A percentile compares a stretch with the other conserved stretches of the same genome.
These are phyloP conservation scores for Saksenaea vasiformis DNA, from an alignment of 371 early-diverging fungal species.

Conservation along the genomic window DNA sequence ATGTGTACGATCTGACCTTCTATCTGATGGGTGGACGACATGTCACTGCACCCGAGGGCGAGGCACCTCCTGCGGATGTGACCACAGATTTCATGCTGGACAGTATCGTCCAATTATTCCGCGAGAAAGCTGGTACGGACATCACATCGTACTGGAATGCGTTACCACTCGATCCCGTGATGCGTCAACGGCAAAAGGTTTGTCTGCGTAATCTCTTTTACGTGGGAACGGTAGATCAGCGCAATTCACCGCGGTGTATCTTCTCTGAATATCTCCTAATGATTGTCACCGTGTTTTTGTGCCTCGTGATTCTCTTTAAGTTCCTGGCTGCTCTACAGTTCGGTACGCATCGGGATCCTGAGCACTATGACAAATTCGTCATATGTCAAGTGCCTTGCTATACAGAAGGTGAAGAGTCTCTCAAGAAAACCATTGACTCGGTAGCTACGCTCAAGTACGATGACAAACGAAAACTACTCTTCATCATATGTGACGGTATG, in stretches of 20 bases:
- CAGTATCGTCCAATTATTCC: constrained; percentile 59
- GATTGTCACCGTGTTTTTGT: constrained; percentile 72
- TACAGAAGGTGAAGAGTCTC: constrained; percentile 90
- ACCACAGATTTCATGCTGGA: constrained; percentile 47
- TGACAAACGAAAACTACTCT: constrained; percentile 87
- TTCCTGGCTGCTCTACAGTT: constrained; percentile 86
- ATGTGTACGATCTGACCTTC: constrained; percentile 59
- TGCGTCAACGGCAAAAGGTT: constrained; percentile 32
- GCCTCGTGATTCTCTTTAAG: constrained; percentile 84
- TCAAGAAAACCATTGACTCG: constrained; percentile 85
- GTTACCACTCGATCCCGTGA: constrained; percentile 27
- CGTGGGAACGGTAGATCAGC: constrained; percentile 84
- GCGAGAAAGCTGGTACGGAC: constrained; percentile 60
- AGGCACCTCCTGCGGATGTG: constrained; percentile 18
- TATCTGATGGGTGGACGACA: constrained; percentile 48
- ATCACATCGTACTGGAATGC: constrained; percentile 60
- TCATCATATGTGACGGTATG: constrained; percentile 81
- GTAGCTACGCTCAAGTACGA: constrained; percentile 80
- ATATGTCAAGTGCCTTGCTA: constrained; percentile 89
- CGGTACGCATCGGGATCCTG: constrained; percentile 68
- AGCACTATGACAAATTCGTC: constrained; percentile 82
- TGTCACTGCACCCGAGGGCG: constrained; percentile 18
- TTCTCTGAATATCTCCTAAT: constrained; percentile 85
- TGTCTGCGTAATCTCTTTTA: constrained; percentile 82
- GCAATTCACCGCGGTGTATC: constrained; percentile 74